phyloP scores from a whole-genome alignment of 192 early-diverging fungal genomes.

The Paraglomus brasilianum region DNA sequence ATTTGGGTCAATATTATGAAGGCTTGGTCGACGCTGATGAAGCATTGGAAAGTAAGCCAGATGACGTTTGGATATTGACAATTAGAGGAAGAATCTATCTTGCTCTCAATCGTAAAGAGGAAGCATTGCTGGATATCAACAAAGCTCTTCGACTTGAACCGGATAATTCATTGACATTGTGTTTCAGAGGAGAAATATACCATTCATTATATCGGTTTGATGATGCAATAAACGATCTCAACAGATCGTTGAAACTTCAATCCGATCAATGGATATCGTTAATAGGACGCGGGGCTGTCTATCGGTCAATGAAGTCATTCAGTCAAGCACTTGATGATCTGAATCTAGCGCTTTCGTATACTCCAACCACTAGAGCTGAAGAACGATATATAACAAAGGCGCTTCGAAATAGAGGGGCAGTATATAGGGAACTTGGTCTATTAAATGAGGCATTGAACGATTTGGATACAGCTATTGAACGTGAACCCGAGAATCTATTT shows the following conservation, averaged over 20 bases:
- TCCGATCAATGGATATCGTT: no score
- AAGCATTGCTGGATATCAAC: conserved; percentile 1
- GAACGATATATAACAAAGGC: conserved; percentile 11
- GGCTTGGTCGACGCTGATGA: conserved; percentile 10
- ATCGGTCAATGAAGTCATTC: no score
- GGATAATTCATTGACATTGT: no score
- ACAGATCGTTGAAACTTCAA: no score
- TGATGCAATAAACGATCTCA: no score
- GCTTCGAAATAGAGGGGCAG: conserved; percentile 9
- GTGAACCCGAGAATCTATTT: conserved; percentile 12
- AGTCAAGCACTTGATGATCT: no score
- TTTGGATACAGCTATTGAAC: not conserved
- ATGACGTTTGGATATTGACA: not conserved
- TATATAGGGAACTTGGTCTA: not conserved
- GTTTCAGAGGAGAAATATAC: no score
- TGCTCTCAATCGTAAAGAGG: not conserved
- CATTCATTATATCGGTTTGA: no score
- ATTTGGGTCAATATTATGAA: not conserved
- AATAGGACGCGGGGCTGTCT: no score
- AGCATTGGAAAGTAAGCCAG: not conserved
- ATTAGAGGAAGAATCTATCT: not conserved
- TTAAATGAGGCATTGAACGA: not conserved
- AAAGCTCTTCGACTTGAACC: not conserved
- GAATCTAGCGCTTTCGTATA: no score
- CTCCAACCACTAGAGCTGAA: no score